Evolutionary conservation across 768 basidiomycete species (phyloP).

Genomic region (Termitomyces sp.): DNA sequence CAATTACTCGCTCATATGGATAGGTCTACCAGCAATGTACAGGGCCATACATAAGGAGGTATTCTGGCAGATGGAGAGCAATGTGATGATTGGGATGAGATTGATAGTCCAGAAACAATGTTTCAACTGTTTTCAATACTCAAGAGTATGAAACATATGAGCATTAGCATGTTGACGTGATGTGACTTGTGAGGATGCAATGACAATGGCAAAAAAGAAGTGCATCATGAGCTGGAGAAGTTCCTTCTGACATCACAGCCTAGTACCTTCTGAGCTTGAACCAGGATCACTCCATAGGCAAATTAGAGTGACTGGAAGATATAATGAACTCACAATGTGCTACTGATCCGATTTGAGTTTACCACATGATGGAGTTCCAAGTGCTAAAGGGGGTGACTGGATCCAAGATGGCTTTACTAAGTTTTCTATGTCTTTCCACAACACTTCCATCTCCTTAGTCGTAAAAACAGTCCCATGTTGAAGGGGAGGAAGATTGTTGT

Average conservation of each 20-base stretch:
- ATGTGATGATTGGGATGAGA: conserved; percentile 33
- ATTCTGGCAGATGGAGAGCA: conserved; percentile 27
- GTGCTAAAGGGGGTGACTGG: no score
- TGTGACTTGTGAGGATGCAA: conserved; percentile 12
- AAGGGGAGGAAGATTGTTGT: background rate
- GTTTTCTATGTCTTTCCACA: background rate
- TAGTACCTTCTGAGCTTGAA: background rate
- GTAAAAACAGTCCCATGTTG: background rate
- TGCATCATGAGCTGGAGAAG: conserved; percentile 26
- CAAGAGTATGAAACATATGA: no score
- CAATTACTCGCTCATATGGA: conserved; percentile 12
- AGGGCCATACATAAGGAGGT: conserved; percentile 24
- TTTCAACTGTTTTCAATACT: background rate
- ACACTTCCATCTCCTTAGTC: background rate
- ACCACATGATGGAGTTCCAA: conserved; percentile 10
- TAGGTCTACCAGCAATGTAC: no score
- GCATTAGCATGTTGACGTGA: background rate
- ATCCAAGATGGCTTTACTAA: no score
- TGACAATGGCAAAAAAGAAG: conserved; percentile 25
- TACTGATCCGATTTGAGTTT: conserved; percentile 31
- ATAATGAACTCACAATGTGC: conserved; percentile 2
- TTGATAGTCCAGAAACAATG: conserved; percentile 16
- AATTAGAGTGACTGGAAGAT: conserved; percentile 29
- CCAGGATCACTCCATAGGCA: conserved; percentile 25
- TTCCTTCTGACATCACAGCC: conserved; percentile 12